These are phyloP conservation scores for Umbelopsis isabellina DNA, from an alignment of 192 early-diverging fungal genomes.

Conservation along the genomic window DNA sequence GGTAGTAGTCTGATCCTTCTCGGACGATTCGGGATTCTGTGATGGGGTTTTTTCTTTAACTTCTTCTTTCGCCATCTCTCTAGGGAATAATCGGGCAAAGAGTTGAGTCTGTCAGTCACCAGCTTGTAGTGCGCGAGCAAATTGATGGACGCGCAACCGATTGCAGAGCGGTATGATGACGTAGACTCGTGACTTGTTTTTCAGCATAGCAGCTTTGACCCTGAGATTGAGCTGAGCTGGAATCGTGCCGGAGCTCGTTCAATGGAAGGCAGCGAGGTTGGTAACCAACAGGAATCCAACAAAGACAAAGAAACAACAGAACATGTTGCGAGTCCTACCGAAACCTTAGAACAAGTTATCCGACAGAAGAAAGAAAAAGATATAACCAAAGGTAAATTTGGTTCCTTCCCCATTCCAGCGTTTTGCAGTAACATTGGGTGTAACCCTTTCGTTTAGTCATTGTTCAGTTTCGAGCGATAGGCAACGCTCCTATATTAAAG, in stretches of 20 bases:
- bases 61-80: constrained; percentile 24
- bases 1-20: constrained; percentile 20
- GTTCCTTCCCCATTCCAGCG: not conserved
- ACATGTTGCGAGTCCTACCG: not conserved
- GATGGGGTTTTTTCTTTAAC: constrained; percentile 11
- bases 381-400: constrained; percentile 47
- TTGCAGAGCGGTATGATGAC: not conserved
- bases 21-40: constrained; percentile 21
- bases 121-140: not conserved
- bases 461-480: constrained; percentile 82
- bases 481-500: constrained; percentile 90
- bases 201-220: not conserved
- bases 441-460: constrained; percentile 61
- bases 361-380: constrained; percentile 40
- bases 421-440: not conserved
- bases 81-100: constrained; percentile 4
- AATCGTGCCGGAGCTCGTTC: not conserved
- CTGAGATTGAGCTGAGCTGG: constrained; percentile 18
- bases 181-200: constrained; percentile 7
- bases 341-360: not conserved
- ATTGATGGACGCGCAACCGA: constrained; percentile 20
- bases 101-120: constrained; percentile 12
- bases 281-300: not conserved
- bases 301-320: not conserved
- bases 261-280: not conserved